A percentile compares a stretch with the other conserved stretches of the same genome.
Evolutionary conservation across 2,329 filamentous ascomycete genomes (phyloP).

Genomic region (Alternaria triticimaculans): DNA sequence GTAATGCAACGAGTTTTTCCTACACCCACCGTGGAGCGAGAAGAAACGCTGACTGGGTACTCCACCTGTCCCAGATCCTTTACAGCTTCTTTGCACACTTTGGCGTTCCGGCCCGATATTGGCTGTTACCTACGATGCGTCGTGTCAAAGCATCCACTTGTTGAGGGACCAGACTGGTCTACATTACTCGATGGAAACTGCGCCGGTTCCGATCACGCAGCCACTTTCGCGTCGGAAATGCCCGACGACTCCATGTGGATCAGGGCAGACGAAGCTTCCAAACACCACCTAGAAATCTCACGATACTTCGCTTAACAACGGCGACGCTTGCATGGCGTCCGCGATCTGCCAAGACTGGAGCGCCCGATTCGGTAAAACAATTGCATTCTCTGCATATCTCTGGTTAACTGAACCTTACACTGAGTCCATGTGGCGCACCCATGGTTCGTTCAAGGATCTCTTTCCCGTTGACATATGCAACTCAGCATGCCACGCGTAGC

Average conservation of each 20-base stretch:
- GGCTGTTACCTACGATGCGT: conserved; percentile 16
- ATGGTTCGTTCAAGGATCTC: conserved; percentile 6
- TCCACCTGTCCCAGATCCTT: conserved; percentile 32
- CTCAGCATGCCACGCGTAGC: conserved; percentile 24
- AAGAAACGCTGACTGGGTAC: conserved; percentile 25
- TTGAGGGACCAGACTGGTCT: conserved; percentile 38
- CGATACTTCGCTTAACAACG: conserved; percentile 36
- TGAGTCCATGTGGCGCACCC: background rate
- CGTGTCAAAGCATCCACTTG: conserved; percentile 36
- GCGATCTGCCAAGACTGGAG: conserved; percentile 10
- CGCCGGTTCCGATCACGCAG: conserved; percentile 12
- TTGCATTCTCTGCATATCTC: conserved; percentile 27
- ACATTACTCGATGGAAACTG: conserved; percentile 32
- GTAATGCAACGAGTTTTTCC: conserved; percentile 40
- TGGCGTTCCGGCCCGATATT: conserved; percentile 24
- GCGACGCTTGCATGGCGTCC: conserved; percentile 10
- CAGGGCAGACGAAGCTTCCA: background rate
- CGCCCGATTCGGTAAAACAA: conserved; percentile 26
- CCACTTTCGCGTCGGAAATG: conserved; percentile 12
- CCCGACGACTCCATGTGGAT: conserved; percentile 12
- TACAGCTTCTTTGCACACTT: conserved; percentile 32
- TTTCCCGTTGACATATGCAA: conserved; percentile 6
- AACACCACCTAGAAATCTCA: conserved; percentile 28
- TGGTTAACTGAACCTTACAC: background rate
- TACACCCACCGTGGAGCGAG: conserved; percentile 22